Evolutionary conservation across 306 rosid species (phyloP).

Genomic region (Rubus idaeus): DNA sequence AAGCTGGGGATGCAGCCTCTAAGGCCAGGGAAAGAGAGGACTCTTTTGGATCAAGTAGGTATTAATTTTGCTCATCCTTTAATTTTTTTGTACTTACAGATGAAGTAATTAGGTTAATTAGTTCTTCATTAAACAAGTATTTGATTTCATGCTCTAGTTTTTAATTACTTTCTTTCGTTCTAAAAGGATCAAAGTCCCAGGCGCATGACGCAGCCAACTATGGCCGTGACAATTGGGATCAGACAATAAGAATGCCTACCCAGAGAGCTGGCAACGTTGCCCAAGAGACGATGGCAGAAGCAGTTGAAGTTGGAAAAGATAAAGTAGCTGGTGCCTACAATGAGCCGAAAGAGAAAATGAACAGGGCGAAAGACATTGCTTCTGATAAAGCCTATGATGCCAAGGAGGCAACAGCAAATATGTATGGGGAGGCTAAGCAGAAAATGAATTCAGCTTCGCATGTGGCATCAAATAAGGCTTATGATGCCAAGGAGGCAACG

Average conservation of each 20-base stretch:
- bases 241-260: constrained; percentile 23
- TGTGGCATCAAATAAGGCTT: neutral
- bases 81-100: neutral
- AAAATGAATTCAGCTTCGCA: constrained; percentile 10
- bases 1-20: constrained; percentile 47
- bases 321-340: constrained; percentile 15
- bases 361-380: neutral
- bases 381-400: constrained; percentile 9
- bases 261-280: constrained; percentile 10
- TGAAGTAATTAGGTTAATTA: neutral
- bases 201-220: constrained; percentile 24
- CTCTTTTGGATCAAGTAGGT: neutral
- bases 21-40: constrained; percentile 28
- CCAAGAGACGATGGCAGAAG: constrained; percentile 22
- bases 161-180: neutral
- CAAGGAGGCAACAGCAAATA: neutral
- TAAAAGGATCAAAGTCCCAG: neutral
- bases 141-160: neutral
- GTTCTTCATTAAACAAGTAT: neutral
- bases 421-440: constrained; percentile 23
- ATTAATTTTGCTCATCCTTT: neutral
- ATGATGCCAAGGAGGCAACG: constrained; percentile 15
- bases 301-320: constrained; percentile 12
- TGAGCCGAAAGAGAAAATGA: constrained; percentile 8
- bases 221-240: constrained; percentile 21